These are phyloP conservation scores for Candida silvicultrix DNA, from an alignment of 805 yeast genomes.

Conservation along the genomic window DNA sequence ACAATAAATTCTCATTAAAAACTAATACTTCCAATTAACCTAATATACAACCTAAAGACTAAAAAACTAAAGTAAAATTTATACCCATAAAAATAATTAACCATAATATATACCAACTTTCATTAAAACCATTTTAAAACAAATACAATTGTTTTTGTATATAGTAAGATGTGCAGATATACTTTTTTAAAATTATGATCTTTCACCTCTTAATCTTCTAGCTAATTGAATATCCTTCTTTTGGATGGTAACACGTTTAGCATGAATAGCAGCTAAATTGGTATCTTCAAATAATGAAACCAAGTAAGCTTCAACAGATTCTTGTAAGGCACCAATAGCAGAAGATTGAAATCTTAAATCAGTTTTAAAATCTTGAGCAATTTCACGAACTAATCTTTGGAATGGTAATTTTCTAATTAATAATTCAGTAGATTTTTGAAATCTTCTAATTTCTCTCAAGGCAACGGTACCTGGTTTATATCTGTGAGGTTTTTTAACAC, in stretches of 20 bases:
- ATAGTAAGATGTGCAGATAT: too few relatives aligned
- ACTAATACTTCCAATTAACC: background rate
- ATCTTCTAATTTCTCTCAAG: constrained; percentile 93
- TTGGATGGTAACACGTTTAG: constrained; percentile 98
- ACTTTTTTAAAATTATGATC: constrained; percentile 47
- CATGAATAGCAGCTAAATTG: constrained; percentile 97
- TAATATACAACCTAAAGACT: background rate
- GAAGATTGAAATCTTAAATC: constrained; percentile 95
- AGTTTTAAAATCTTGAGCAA: constrained; percentile 90
- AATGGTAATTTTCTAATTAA: constrained; percentile 95
- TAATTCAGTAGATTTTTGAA: constrained; percentile 93
- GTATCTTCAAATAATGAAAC: constrained; percentile 97
- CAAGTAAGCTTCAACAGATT: constrained; percentile 96
- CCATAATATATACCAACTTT: background rate
- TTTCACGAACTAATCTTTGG: constrained; percentile 95
- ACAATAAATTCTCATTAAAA: background rate
- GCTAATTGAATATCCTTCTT: constrained; percentile 98
- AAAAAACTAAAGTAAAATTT: background rate
- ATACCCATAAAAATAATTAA: background rate
- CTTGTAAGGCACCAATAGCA: constrained; percentile 97
- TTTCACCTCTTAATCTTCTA: constrained; percentile 96
- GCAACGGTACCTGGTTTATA: constrained; percentile 98
- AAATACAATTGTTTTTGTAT: too few relatives aligned
- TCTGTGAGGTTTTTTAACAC: constrained; percentile 94
- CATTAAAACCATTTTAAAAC: too few relatives aligned